Conservation (phyloP, 371 early-diverging fungal genomes). For the Apophysomyces sp. region DNA sequence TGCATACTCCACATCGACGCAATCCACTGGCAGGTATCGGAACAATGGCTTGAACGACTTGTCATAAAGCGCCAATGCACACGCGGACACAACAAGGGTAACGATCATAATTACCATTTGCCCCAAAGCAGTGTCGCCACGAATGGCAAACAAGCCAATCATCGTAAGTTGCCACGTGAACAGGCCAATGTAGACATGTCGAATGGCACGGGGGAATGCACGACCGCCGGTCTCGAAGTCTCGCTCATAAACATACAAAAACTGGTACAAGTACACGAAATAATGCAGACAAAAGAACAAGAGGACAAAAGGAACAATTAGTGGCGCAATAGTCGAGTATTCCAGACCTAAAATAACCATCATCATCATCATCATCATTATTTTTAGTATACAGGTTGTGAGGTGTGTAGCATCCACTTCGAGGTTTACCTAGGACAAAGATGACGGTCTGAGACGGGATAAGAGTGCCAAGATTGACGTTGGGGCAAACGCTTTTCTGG, state of each 20-base stretch:
- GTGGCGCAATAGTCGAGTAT: slow-evolving; percentile 79
- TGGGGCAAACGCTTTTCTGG: slow-evolving; percentile 44
- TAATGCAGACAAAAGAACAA: slow-evolving; percentile 74
- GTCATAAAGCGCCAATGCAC: slow-evolving; percentile 56
- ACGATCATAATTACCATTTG: slow-evolving; percentile 57
- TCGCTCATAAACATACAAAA: slow-evolving; percentile 72
- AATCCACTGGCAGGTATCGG: slow-evolving; percentile 59
- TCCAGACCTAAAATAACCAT: slow-evolving; percentile 55
- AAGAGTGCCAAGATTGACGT: slow-evolving; percentile 47
- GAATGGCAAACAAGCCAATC: slow-evolving; percentile 68
- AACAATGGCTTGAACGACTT: slow-evolving; percentile 65
- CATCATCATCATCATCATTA: no score
- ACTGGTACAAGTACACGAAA: slow-evolving; percentile 79
- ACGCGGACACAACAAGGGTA: slow-evolving; percentile 46
- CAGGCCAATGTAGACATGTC: slow-evolving; percentile 68
- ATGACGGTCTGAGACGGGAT: slow-evolving; percentile 69
- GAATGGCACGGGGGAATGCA: slow-evolving; percentile 66
- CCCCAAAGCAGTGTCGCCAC: slow-evolving; percentile 34
- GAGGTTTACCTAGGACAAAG: slow-evolving; percentile 47
- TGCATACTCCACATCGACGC: not conserved
- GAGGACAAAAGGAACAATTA: slow-evolving; percentile 75
- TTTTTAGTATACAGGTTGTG: not conserved
- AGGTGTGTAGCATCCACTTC: no score
- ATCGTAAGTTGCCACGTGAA: slow-evolving; percentile 70
- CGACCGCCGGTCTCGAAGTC: slow-evolving; percentile 67